Percentiles rank a stretch among this genome's conserved stretches.
Conservation (phyloP, 2,329 filamentous ascomycete species). For the Calonectria ilicicola region DNA sequence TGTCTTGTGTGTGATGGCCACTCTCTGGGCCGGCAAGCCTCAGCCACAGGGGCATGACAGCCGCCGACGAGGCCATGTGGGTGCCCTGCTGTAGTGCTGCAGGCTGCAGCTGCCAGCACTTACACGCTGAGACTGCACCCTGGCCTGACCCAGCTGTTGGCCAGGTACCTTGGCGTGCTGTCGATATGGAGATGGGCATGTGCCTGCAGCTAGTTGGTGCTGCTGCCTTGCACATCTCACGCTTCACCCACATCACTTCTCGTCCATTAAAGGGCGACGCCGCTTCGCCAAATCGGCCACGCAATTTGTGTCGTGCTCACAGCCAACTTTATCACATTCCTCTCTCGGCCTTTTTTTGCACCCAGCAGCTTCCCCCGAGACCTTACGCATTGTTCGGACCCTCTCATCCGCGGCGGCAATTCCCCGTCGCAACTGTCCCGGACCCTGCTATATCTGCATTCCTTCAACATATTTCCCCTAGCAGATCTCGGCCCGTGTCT, state of each 20-base stretch:
- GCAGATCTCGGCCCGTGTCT: conserved; percentile 35
- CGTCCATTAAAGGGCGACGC: conserved; percentile 26
- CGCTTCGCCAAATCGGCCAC: conserved; percentile 22
- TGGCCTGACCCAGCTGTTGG: neutral
- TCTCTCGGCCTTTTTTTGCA: neutral
- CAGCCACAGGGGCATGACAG: conserved; percentile 7
- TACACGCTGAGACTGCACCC: conserved; percentile 11
- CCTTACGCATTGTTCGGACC: conserved; percentile 9
- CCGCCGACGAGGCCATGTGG: conserved; percentile 28
- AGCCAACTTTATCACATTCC: conserved; percentile 2
- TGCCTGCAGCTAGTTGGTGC: conserved; percentile 1
- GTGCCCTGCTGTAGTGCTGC: conserved; percentile 35
- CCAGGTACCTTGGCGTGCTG: conserved; percentile 2
- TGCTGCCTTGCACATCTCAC: conserved; percentile 9
- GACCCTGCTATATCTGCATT: conserved; percentile 33
- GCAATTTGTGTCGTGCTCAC: conserved; percentile 9
- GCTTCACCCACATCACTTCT: conserved; percentile 9
- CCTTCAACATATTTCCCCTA: conserved; percentile 25
- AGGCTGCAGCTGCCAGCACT: conserved; percentile 36
- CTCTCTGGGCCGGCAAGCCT: conserved; percentile 14
- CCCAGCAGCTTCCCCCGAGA: conserved; percentile 4
- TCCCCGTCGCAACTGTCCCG: conserved; percentile 1
- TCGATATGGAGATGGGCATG: neutral
- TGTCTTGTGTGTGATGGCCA: neutral
- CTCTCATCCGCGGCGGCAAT: neutral